Conservation (phyloP, 441 rosid genomes). For the Gossypium aridum region DNA sequence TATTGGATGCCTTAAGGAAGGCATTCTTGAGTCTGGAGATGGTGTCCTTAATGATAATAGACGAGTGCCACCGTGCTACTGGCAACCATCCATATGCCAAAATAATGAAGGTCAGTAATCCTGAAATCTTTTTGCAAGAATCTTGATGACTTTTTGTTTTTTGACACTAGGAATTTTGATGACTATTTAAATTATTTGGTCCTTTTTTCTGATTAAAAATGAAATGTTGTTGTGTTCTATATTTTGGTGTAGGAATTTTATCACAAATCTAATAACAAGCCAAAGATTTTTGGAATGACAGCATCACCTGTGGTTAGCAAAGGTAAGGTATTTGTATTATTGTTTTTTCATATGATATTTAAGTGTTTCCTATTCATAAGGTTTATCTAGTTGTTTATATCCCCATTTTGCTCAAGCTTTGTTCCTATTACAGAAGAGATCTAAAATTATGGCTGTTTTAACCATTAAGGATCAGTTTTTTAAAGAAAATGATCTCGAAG, state of each 20-base stretch:
- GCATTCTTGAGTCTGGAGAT: conserved; percentile 53
- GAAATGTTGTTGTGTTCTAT: conserved; percentile 5
- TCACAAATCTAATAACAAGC: conserved; percentile 49
- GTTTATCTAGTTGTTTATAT: neutral
- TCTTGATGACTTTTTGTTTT: neutral
- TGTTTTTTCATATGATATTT: conserved; percentile 4
- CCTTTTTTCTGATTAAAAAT: neutral
- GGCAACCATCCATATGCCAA: conserved; percentile 76
- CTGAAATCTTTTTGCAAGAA: conserved; percentile 6
- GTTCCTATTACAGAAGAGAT: neutral
- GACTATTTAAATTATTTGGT: neutral
- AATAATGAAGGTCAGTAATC: conserved; percentile 64
- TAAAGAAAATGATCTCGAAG: conserved; percentile 1
- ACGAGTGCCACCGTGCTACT: conserved; percentile 82
- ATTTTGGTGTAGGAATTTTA: conserved; percentile 66
- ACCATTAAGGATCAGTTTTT: neutral
- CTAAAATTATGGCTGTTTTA: neutral
- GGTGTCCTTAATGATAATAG: conserved; percentile 61
- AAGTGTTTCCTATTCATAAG: neutral
- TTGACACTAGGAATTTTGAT: neutral
- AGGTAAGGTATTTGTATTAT: conserved; percentile 37
- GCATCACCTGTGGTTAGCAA: conserved; percentile 53
- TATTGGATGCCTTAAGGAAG: conserved; percentile 70
- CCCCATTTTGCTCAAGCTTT: neutral
- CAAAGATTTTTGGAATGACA: conserved; percentile 92